Evolutionary conservation across 495 filamentous ascomycete species (phyloP).

Genomic region (Penicillium longicatenatum): DNA sequence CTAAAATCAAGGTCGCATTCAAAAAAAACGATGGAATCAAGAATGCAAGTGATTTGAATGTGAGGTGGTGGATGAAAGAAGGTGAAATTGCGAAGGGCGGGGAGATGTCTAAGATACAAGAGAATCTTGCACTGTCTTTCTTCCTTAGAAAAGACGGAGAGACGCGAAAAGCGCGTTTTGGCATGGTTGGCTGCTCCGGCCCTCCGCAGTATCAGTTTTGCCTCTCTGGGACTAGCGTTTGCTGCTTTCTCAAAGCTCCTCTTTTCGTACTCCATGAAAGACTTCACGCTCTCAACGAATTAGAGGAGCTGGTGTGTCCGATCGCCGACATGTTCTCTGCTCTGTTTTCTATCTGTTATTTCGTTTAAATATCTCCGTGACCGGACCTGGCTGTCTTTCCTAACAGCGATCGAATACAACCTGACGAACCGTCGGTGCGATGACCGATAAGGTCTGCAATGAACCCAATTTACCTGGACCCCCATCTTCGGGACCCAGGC

Average conservation of each 20-base stretch:
- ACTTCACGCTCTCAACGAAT: neutral
- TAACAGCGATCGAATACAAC: neutral
- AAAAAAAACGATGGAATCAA: neutral
- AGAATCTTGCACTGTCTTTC: neutral
- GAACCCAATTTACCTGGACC: constrained; percentile 23
- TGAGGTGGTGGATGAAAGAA: constrained; percentile 2
- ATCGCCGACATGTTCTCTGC: neutral
- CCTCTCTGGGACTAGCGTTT: constrained; percentile 23
- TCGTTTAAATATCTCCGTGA: neutral
- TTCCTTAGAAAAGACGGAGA: constrained; percentile 9
- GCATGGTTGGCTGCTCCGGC: constrained; percentile 11
- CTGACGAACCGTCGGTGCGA: neutral
- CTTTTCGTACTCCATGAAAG: too few species aligned
- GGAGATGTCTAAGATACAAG: neutral
- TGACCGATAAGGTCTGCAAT: constrained; percentile 15
- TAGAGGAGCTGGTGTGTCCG: neutral
- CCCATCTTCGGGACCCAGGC: constrained; percentile 21
- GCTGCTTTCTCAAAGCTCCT: neutral
- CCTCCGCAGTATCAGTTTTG: constrained; percentile 27
- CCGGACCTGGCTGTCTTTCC: neutral
- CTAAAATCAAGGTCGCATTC: constrained; percentile 1
- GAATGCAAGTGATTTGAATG: neutral
- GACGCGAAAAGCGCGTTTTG: constrained; percentile 39
- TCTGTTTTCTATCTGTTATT: neutral
- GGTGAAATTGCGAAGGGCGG: constrained; percentile 7